These are phyloP conservation scores for Spathaspora boniae DNA, from an alignment of 805 yeast genomes.

Conservation along the genomic window DNA sequence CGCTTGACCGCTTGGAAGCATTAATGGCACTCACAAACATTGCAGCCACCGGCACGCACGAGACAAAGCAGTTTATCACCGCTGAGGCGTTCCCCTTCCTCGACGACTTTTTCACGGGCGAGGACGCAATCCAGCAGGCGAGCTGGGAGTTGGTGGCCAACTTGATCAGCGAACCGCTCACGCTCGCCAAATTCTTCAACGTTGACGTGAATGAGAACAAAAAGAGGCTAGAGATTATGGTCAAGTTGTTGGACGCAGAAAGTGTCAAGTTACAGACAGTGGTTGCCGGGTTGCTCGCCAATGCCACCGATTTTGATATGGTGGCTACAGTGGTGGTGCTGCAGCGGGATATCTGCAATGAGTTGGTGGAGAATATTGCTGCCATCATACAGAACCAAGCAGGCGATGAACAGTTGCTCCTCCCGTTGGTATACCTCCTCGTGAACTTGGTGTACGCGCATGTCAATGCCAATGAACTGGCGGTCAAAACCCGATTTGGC, in stretches of 20 bases:
- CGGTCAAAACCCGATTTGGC: not conserved
- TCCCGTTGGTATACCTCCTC: constrained; percentile 24
- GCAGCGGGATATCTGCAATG: constrained; percentile 11
- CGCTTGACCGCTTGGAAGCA: constrained; percentile 49
- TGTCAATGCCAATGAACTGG: constrained; percentile 2
- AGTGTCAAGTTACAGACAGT: constrained; percentile 26
- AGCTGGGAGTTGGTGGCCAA: constrained; percentile 64
- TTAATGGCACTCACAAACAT: constrained; percentile 67
- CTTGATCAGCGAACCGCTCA: constrained; percentile 39
- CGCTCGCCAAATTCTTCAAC: constrained; percentile 59
- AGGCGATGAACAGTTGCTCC: constrained; percentile 21
- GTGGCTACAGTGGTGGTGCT: constrained; percentile 24
- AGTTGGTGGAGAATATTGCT: constrained; percentile 17
- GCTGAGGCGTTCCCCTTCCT: constrained; percentile 46
- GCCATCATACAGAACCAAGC: constrained; percentile 23
- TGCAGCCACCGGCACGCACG: constrained; percentile 45
- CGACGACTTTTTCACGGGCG: constrained; percentile 39
- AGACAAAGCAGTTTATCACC: constrained; percentile 33
- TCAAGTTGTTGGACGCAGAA: constrained; percentile 33
- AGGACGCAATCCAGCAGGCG: constrained; percentile 49
- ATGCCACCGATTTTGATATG: constrained; percentile 38
- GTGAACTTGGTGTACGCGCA: constrained; percentile 17
- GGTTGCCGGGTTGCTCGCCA: constrained; percentile 37
- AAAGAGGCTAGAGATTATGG: constrained; percentile 26
- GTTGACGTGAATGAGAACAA: constrained; percentile 28